Base-by-base conservation (phyloP, 129 eudicot species). In the Erigeron canadensis region DNA sequence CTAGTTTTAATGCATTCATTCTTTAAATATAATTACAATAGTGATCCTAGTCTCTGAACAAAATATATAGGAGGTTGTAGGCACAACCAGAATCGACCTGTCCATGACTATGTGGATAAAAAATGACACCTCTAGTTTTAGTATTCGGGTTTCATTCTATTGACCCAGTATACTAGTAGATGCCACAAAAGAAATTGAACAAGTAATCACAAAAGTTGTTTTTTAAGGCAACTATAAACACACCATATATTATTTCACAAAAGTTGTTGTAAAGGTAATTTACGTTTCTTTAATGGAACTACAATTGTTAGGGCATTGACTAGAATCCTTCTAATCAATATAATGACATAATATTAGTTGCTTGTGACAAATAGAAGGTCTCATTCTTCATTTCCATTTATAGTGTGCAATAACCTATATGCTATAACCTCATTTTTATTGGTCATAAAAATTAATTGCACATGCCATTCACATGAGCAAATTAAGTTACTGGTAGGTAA, bases 401-500 rank as follows among this genome's bases (percentile, higher is more conserved):
- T 16, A 47, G 17, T 21, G 23, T 69, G 64, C 76, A 28, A 28
- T 28, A 28, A 3, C 34, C 34, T 28, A 28, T 28, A 28, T n/a
- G n/a, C 34, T 28, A 28, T 28, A 28, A 28, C 34, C 3, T 28
- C 34, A 2, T 58, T 67, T 76, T 46, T 37, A 12, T 15, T 46
- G 70, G 63, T 44, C 50, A 21, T 77, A 15, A 53, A 58, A 58
- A 57, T 12, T 34, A 67, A 38, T 23, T 37, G 75, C 69, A 76
- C 69, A 58, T 59, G 68, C 68, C 58, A 51, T 67, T 18, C 5
- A 38, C n/a, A 73, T 18, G 16, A 23, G 22, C 56, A 71, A 15
- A 67, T n/a, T 28, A 67, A 56, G 39, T 76, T 15, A 45, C 46
- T 56, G 65, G 70, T 48, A 18, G 63, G 75, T 58, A 66, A 67